Base-by-base conservation (phyloP, 257 asterid species). In the Misopates orontium region DNA sequence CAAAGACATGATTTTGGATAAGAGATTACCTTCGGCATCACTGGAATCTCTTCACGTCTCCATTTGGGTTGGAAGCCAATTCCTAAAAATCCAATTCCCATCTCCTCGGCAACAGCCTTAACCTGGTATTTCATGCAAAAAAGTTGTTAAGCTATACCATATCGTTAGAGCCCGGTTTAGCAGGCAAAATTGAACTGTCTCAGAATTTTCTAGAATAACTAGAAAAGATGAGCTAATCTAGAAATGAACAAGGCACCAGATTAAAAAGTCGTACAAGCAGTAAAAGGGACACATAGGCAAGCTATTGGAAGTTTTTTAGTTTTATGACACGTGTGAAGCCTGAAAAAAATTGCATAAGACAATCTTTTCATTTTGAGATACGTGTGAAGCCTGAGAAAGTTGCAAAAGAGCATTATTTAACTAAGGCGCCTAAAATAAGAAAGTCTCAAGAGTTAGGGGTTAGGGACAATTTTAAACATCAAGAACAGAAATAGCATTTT, bases 71-170 rank as follows among this genome's bases (percentile, higher is more conserved):
- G 97, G 83, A 90, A 93, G 54, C 99, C 99, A 66, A 83, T 83
- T 65, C 97, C 99, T 55, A 93, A 67, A 70, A 93, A 93, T 53
- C 97, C 97, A 60, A 90, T 90, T 53, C 96, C 96, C 96, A 93
- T 87, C 89, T 93, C 99, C 75, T 90, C 97, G 0, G 97, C 86
- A 73, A 93, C 95, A 75, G 99, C 96, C 78, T 90, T 93, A 57
- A 93, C 99, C 99, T 93, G 83, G 57, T 42, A 75, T 66, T 58
- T 24, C 78, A 66, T 44, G 25, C 18, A 56, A 36, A 55, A n/a
- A 63, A 65, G 39, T 2, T 45, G 8, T 69, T 32, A 45, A 64
- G 57, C 58, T 50, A 72, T 60, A 66, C 31, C 40, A 64, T 57
- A 44, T 66, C 42, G 50, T 39, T 71, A 66, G 64, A 56, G 59